Conservation (phyloP, 176 grass and related monocot genomes). For the Raddia guianensis region DNA sequence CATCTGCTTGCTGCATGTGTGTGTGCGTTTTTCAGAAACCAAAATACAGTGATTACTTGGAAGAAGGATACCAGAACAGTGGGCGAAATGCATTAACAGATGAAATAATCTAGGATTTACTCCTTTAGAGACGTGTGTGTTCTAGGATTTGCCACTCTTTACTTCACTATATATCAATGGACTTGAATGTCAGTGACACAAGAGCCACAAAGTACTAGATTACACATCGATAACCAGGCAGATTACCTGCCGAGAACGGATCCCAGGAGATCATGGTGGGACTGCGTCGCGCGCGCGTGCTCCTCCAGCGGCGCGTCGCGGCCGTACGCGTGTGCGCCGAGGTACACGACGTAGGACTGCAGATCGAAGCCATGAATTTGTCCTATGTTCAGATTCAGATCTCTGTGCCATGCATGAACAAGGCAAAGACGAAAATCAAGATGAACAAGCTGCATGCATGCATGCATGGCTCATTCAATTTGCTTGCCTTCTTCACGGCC, state of each 20-base stretch:
- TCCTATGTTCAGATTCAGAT: neutral
- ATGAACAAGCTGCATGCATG: neutral
- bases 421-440: too few relatives aligned
- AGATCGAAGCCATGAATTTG: neutral
- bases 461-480: neutral
- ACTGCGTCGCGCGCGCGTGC: slow-evolving; percentile 44
- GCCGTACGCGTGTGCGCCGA: slow-evolving; percentile 58
- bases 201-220: too few relatives aligned
- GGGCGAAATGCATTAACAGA: too few relatives aligned
- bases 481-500: slow-evolving; percentile 53
- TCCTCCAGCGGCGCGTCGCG: slow-evolving; percentile 37
- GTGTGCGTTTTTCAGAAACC: neutral
- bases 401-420: neutral
- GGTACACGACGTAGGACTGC: slow-evolving; percentile 85
- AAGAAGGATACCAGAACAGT: neutral
- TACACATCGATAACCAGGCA: too few relatives aligned
- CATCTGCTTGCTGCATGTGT: slow-evolving; percentile 45
- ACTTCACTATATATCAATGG: too few relatives aligned
- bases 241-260: slow-evolving; percentile 58
- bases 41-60: neutral
- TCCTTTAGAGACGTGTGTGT: too few relatives aligned
- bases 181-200: too few relatives aligned
- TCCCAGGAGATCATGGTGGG: slow-evolving; percentile 64
- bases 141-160: too few relatives aligned
- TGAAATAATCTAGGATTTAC: too few relatives aligned